phyloP scores from a whole-genome alignment of 768 basidiomycete genomes.

The Hortiboletus flavorubellus region DNA sequence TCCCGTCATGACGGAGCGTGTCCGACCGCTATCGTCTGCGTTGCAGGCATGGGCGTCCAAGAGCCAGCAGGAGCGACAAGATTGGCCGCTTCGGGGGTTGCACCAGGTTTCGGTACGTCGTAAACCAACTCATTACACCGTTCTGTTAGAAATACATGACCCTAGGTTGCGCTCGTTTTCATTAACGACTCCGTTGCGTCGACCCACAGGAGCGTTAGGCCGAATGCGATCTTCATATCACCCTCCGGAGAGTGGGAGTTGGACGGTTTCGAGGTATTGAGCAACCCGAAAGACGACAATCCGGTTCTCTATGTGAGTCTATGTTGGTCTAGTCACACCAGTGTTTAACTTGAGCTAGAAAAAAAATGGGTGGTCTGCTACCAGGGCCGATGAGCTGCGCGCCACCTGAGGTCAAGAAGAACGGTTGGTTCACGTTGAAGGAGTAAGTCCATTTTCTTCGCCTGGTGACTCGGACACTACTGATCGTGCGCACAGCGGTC shows the following conservation, averaged over 20 bases:
- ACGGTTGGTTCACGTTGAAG: slow-evolving; percentile 80
- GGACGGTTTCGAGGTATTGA: slow-evolving; percentile 90
- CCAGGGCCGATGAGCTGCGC: slow-evolving; percentile 61
- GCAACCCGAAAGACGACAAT: slow-evolving; percentile 74
- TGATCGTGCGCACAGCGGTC: slow-evolving; percentile 33
- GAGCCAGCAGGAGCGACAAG: slow-evolving; percentile 64
- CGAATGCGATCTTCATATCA: slow-evolving; percentile 84
- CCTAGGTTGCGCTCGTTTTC: slow-evolving; percentile 86
- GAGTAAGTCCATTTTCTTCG: slow-evolving; percentile 49
- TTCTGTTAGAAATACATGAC: neutral
- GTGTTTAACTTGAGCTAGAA: slow-evolving; percentile 39
- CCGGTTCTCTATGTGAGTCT: slow-evolving; percentile 75
- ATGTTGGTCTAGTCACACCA: neutral
- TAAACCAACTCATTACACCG: neutral
- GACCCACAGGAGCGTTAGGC: slow-evolving; percentile 76
- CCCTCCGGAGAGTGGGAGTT: slow-evolving; percentile 96
- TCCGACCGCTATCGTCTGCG: slow-evolving; percentile 68
- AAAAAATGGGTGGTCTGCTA: slow-evolving; percentile 60
- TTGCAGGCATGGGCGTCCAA: slow-evolving; percentile 63
- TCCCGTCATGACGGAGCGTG: slow-evolving; percentile 93
- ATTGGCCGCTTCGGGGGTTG: slow-evolving; percentile 93
- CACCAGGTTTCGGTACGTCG: slow-evolving; percentile 77
- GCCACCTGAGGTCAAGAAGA: slow-evolving; percentile 85
- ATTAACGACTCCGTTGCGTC: slow-evolving; percentile 80
- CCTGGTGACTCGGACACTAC: neutral